Conservation (phyloP, 169 alveolate genomes). For the Plasmodium falciparum region DNA sequence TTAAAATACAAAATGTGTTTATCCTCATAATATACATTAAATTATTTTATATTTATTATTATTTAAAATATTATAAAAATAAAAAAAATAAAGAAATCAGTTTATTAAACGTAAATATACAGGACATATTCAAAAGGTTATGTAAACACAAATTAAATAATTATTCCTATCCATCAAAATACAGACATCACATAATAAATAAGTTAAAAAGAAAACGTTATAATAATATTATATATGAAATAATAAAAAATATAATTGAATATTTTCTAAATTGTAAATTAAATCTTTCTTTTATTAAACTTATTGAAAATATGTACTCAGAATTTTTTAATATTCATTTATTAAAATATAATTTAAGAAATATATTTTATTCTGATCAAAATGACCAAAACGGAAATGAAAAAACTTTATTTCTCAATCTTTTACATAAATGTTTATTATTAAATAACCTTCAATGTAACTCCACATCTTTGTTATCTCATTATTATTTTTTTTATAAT, state of each 20-base stretch:
- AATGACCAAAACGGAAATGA: not conserved
- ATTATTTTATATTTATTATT: conserved; percentile 13
- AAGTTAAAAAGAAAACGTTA: not conserved
- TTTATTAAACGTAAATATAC: conserved; percentile 15
- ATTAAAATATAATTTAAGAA: conserved; percentile 13
- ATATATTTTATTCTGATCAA: not conserved
- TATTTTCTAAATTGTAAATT: conserved; percentile 3
- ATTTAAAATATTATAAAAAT: not conserved
- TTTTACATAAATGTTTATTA: conserved; percentile 37
- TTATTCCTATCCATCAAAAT: no score
- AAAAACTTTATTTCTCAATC: conserved; percentile 17
- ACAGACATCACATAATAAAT: not conserved
- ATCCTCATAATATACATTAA: conserved; percentile 28
- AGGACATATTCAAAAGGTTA: not conserved
- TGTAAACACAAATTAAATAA: not conserved
- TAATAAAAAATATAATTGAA: conserved; percentile 24
- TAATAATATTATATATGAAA: conserved; percentile 12
- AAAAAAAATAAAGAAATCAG: conserved; percentile 30
- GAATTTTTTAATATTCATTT: conserved; percentile 42
- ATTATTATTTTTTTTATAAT: conserved; percentile 28
- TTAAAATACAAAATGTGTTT: conserved; percentile 31
- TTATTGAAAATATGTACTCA: conserved; percentile 22
- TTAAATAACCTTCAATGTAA: conserved; percentile 12
- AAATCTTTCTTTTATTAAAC: conserved; percentile 18
- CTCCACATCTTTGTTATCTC: conserved; percentile 35